These are phyloP conservation scores for Cryptosporidium parvum DNA, from an alignment of 169 alveolate species.

Conservation along the genomic window DNA sequence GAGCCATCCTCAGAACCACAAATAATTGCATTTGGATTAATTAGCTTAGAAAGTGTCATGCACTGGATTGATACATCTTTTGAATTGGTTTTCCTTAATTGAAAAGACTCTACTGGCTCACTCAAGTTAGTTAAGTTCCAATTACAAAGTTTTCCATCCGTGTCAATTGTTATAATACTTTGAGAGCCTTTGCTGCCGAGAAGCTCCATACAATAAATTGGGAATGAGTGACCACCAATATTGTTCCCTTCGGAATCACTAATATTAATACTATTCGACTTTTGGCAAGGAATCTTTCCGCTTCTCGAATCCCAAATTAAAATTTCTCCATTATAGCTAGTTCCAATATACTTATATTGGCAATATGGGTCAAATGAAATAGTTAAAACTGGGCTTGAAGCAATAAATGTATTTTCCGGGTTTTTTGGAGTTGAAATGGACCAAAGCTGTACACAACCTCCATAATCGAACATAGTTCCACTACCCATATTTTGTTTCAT, in stretches of 20 bases:
- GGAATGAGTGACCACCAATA: constrained; percentile 46
- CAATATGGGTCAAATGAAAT: constrained; percentile 52
- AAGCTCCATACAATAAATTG: constrained; percentile 69
- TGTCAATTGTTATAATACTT: constrained; percentile 57
- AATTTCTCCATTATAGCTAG: constrained; percentile 67
- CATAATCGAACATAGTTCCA: constrained; percentile 33
- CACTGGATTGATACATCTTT: constrained; percentile 58
- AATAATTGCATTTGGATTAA: constrained; percentile 57
- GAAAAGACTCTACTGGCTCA: constrained; percentile 68
- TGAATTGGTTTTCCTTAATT: constrained; percentile 59
- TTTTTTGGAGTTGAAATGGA: constrained; percentile 69
- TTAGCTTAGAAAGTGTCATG: constrained; percentile 61
- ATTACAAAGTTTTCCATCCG: constrained; percentile 68
- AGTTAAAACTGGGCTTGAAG: constrained; percentile 37
- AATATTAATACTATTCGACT: constrained; percentile 38
- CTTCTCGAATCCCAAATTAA: constrained; percentile 67
- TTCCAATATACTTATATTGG: constrained; percentile 54
- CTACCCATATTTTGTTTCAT: constrained; percentile 1
- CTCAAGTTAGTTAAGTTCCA: constrained; percentile 68
- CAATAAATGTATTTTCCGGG: constrained; percentile 60
- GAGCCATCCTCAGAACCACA: constrained; percentile 75
- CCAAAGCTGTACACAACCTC: constrained; percentile 66
- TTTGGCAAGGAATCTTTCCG: constrained; percentile 65
- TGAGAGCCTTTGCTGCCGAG: constrained; percentile 73
- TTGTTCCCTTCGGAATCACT: constrained; percentile 41